These are phyloP conservation scores for Zizania palustris DNA, from an alignment of 202 grass and related monocot genomes.

Conservation along the genomic window DNA sequence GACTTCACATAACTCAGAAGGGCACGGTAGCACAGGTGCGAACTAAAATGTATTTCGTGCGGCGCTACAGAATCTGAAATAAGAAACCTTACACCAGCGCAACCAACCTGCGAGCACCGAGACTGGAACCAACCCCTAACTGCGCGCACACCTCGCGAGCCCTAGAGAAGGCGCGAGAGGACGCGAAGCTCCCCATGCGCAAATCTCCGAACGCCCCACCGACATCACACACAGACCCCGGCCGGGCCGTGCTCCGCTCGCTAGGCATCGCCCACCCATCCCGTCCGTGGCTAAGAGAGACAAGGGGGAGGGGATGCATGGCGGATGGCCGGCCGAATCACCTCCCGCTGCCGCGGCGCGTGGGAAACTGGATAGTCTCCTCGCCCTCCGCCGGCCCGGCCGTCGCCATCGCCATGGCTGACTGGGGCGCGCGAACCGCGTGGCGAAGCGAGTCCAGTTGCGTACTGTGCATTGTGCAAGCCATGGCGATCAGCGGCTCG, in stretches of 20 bases:
- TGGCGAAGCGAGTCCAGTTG: not conserved
- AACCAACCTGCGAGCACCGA: too few relatives aligned
- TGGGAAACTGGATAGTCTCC: not conserved
- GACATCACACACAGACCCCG: not conserved
- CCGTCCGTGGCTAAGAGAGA: not conserved
- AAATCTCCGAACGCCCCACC: constrained; percentile 34
- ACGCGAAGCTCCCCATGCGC: not conserved
- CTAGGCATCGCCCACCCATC: too few relatives aligned
- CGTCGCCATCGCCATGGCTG: not conserved
- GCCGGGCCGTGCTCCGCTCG: too few relatives aligned
- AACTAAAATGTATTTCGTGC: not conserved
- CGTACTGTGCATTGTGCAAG: not conserved
- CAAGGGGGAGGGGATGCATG: too few relatives aligned
- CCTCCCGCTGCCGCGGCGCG: not conserved
- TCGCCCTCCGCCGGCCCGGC: not conserved
- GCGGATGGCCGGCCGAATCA: not conserved
- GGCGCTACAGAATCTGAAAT: not conserved
- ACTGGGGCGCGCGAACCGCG: not conserved
- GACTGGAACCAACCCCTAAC: too few relatives aligned
- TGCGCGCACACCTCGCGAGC: not conserved
- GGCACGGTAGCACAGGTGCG: not conserved
- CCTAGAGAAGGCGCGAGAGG: not conserved
- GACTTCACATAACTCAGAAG: not conserved
- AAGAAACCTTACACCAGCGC: not conserved
- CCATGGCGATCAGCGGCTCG: not conserved